Percentiles rank a stretch among this genome's conserved stretches.
Conservation (phyloP, 2,329 filamentous ascomycete species). For the Colletotrichum sidae region DNA sequence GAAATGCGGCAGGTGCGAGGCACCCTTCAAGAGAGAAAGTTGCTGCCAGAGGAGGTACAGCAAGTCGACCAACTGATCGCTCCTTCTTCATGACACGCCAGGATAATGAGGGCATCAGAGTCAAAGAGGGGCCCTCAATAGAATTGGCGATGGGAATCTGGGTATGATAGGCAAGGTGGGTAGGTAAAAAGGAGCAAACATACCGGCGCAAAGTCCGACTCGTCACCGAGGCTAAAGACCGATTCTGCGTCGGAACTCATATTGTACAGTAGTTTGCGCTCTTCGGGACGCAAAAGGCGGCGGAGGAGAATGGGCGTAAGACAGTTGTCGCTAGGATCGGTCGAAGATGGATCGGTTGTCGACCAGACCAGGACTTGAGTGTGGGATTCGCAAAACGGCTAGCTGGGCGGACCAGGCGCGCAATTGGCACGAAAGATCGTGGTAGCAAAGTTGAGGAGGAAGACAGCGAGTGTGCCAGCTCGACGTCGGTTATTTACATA, state of each 20-base stretch:
- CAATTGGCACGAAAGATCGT: conserved; percentile 30
- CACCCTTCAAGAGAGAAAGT: no score
- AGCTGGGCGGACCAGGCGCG: conserved; percentile 35
- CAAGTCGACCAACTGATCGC: background rate
- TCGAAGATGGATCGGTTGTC: conserved; percentile 6
- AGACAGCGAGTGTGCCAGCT: conserved; percentile 34
- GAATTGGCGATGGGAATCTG: background rate
- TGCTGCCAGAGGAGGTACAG: no score
- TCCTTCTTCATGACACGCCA: conserved; percentile 2
- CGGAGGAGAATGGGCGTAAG: conserved; percentile 16
- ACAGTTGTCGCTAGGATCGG: conserved; percentile 19
- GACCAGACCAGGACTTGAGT: conserved; percentile 7
- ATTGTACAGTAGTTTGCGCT: conserved; percentile 41
- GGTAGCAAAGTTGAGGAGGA: conserved; percentile 22
- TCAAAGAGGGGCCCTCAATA: no score
- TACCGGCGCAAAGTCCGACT: conserved; percentile 56
- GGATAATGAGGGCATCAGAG: no score
- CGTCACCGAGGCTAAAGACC: conserved; percentile 52
- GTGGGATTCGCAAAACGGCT: conserved; percentile 23
- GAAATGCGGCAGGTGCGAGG: no score
- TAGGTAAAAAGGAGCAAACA: conserved; percentile 39
- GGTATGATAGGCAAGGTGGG: background rate
- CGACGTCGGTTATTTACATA: conserved; percentile 32
- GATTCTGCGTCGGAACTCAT: conserved; percentile 72
- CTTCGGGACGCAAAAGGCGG: conserved; percentile 25